phyloP scores from a whole-genome alignment of 2,329 filamentous ascomycete genomes.

The Emmonsiellopsis sp. region DNA sequence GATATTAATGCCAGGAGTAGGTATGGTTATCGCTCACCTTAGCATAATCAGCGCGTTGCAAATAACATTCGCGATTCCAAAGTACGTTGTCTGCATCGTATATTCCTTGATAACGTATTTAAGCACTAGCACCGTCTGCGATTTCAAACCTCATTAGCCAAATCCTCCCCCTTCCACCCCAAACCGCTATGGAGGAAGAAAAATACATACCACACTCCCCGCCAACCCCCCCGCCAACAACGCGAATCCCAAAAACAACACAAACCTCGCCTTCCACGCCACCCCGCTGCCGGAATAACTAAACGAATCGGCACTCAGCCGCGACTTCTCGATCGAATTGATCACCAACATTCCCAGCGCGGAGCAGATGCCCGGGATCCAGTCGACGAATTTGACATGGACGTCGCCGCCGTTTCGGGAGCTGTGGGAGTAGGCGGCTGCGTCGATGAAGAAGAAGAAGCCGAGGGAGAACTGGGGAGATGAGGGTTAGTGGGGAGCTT shows the following conservation, averaged over 20 bases:
- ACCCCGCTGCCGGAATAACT: slow-evolving; percentile 56
- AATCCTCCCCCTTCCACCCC: too few relatives aligned
- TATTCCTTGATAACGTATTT: slow-evolving; percentile 57
- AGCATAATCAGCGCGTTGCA: slow-evolving; percentile 58
- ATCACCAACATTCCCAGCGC: slow-evolving; percentile 62
- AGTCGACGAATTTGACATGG: slow-evolving; percentile 62
- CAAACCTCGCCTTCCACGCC: slow-evolving; percentile 60
- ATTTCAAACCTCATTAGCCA: not conserved
- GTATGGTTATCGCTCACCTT: slow-evolving; percentile 40
- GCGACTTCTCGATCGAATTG: slow-evolving; percentile 61
- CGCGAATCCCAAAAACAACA: slow-evolving; percentile 61
- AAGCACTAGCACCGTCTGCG: slow-evolving; percentile 52
- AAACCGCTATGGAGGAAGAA: not conserved
- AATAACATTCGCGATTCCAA: slow-evolving; percentile 57
- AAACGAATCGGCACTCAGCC: slow-evolving; percentile 54
- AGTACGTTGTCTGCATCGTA: slow-evolving; percentile 53
- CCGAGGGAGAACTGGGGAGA: slow-evolving; percentile 53
- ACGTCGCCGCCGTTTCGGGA: slow-evolving; percentile 50
- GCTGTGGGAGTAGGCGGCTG: slow-evolving; percentile 54
- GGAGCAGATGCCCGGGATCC: slow-evolving; percentile 62
- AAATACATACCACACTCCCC: slow-evolving; percentile 47
- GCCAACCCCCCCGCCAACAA: slow-evolving; percentile 59
- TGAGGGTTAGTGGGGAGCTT: not conserved
- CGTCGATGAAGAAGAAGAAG: slow-evolving; percentile 61
- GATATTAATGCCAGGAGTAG: not conserved